Percentiles rank a stretch among this genome's conserved stretches.
phyloP scores from a whole-genome alignment of 75 land plant genomes.

The Cunninghamia lanceolata region DNA sequence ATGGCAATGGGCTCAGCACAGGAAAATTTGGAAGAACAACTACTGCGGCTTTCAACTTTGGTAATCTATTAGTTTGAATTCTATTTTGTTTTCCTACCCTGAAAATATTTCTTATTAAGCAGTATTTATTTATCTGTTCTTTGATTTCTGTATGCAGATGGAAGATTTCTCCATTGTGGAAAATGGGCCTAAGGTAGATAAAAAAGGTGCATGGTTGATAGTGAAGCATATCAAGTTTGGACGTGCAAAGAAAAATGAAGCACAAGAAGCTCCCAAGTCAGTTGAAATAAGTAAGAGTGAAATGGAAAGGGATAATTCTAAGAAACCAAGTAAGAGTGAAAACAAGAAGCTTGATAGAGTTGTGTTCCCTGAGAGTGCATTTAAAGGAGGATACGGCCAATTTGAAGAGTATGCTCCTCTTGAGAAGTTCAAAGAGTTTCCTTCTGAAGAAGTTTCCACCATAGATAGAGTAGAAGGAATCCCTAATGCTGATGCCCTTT shows the following conservation, averaged over 20 bases:
- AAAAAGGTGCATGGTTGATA: constrained; percentile 54
- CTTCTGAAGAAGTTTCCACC: background rate
- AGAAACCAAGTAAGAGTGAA: background rate
- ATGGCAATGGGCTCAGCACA: constrained; percentile 26
- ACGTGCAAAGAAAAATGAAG: constrained; percentile 25
- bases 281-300: constrained; percentile 12
- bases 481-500: background rate
- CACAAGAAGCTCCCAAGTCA: constrained; percentile 18
- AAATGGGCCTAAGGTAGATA: constrained; percentile 59
- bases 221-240: constrained; percentile 65
- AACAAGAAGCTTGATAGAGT: background rate
- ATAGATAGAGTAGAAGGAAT: background rate
- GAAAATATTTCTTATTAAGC: background rate
- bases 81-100: background rate
- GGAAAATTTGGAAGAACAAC: constrained; percentile 29
- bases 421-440: background rate
- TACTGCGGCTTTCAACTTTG: constrained; percentile 36
- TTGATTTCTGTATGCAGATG: constrained; percentile 32
- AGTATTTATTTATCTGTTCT: background rate
- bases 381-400: background rate
- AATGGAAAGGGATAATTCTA: background rate
- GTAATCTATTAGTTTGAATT: constrained; percentile 14
- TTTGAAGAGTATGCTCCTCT: background rate
- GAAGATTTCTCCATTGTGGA: constrained; percentile 58
- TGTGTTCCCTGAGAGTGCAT: background rate